Conservation (phyloP, 176 grass and related monocot genomes). For the Melocanna baccifera region DNA sequence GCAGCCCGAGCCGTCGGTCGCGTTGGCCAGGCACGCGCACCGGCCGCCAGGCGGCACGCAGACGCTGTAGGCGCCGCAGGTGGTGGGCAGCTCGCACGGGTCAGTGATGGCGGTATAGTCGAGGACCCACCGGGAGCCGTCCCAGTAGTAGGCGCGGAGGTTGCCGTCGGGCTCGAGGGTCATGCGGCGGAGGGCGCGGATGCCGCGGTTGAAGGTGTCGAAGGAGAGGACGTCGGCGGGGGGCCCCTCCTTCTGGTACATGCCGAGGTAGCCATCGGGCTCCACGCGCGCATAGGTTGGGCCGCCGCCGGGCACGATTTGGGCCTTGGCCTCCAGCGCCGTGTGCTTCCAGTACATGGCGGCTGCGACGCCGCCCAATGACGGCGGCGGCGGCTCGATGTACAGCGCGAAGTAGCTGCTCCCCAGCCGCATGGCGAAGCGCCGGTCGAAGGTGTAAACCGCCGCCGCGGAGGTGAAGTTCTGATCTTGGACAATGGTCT, state of each 20-base stretch:
- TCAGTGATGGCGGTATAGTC: constrained; percentile 72
- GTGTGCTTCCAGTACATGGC: constrained; percentile 80
- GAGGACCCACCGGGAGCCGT: constrained; percentile 46
- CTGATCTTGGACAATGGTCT: constrained; percentile 85
- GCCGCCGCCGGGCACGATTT: constrained; percentile 44
- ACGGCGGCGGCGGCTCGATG: constrained; percentile 34
- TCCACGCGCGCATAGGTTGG: constrained; percentile 64
- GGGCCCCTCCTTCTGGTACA: constrained; percentile 64
- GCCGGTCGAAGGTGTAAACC: constrained; percentile 49
- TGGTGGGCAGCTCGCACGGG: constrained; percentile 57
- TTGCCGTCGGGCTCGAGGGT: constrained; percentile 72
- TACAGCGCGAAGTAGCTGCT: constrained; percentile 53
- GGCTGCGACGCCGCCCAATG: neutral
- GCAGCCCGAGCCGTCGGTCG: constrained; percentile 40
- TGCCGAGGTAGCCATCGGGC: constrained; percentile 70
- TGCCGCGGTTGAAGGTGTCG: constrained; percentile 71
- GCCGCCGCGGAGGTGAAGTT: constrained; percentile 66
- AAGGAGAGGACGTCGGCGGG: constrained; percentile 70
- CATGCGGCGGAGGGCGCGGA: constrained; percentile 61
- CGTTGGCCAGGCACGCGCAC: constrained; percentile 64
- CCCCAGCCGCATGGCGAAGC: constrained; percentile 66
- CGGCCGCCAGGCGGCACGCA: constrained; percentile 38
- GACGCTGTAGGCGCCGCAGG: constrained; percentile 67
- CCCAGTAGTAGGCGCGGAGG: constrained; percentile 84
- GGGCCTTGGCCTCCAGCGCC: constrained; percentile 62